Conservation (phyloP, 2,329 filamentous ascomycete species). For the Metarhizium robertsii region DNA sequence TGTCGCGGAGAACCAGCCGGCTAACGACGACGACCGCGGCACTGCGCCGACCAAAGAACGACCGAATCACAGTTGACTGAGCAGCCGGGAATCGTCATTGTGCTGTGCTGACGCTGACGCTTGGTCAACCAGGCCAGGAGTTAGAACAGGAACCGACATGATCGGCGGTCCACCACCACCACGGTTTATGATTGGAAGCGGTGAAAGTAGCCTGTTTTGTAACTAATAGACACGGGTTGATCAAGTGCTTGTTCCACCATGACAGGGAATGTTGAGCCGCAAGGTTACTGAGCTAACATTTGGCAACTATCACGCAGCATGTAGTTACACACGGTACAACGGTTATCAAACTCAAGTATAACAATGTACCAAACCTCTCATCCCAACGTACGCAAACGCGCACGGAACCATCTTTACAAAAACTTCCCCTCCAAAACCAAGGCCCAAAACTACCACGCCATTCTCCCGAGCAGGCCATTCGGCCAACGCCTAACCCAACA, state of each 20-base stretch:
- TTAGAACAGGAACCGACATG: neutral
- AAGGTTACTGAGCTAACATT: too few relatives aligned
- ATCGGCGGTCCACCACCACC: neutral
- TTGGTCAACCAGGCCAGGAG: neutral
- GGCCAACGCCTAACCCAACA: slow-evolving; percentile 52
- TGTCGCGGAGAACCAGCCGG: too few relatives aligned
- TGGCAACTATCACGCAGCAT: too few relatives aligned
- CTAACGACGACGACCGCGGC: too few relatives aligned
- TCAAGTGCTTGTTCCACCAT: too few relatives aligned
- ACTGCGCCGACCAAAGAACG: too few relatives aligned
- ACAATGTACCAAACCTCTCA: too few relatives aligned
- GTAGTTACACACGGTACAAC: too few relatives aligned
- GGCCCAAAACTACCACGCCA: slow-evolving; percentile 41
- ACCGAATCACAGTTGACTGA: too few relatives aligned
- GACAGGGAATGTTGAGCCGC: too few relatives aligned
- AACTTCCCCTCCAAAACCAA: neutral
- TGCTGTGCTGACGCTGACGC: neutral
- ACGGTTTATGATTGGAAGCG: neutral
- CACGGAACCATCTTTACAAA: neutral
- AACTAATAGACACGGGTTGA: neutral
- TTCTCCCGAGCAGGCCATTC: slow-evolving; percentile 42
- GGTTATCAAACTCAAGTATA: too few relatives aligned
- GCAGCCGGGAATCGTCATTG: too few relatives aligned
- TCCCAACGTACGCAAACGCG: neutral
- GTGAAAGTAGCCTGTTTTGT: neutral